Evolutionary conservation across 139 green algal genomes (phyloP).

Genomic region (Zygnema circumcarinatum): DNA sequence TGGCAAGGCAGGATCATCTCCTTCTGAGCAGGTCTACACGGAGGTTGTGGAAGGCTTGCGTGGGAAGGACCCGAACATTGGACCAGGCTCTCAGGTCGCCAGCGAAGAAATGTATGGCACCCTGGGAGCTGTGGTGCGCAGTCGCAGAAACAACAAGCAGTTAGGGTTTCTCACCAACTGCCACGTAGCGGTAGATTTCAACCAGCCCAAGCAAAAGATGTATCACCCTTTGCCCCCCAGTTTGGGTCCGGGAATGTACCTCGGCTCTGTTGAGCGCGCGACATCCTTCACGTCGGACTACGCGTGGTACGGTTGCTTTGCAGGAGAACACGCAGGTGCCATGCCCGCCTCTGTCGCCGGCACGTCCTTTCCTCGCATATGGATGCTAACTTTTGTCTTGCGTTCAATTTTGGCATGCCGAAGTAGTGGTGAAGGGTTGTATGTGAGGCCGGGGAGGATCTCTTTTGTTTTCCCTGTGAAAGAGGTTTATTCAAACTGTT

Average conservation of each 20-base stretch:
- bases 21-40: slow-evolving; percentile 17
- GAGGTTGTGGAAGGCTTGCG: slow-evolving; percentile 37
- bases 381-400: no score
- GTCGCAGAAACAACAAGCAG: neutral
- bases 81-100: slow-evolving; percentile 39
- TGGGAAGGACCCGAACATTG: slow-evolving; percentile 30
- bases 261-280: slow-evolving; percentile 35
- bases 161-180: slow-evolving; percentile 49
- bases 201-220: slow-evolving; percentile 42
- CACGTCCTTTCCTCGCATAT: no score
- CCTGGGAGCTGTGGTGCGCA: slow-evolving; percentile 27
- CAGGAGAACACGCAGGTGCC: slow-evolving; percentile 28
- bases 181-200: slow-evolving; percentile 43
- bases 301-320: slow-evolving; percentile 43
- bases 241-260: slow-evolving; percentile 33
- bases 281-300: slow-evolving; percentile 33
- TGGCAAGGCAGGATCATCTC: neutral
- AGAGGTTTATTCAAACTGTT: no score
- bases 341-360: no score
- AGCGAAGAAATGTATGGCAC: slow-evolving; percentile 43
- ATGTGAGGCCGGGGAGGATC: no score
- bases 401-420: no score
- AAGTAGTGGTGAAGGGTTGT: no score
- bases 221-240: slow-evolving; percentile 40
- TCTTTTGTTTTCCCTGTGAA: no score